Conservation (phyloP, 495 filamentous ascomycete species). For the Aspergillus saccharolyticus region DNA sequence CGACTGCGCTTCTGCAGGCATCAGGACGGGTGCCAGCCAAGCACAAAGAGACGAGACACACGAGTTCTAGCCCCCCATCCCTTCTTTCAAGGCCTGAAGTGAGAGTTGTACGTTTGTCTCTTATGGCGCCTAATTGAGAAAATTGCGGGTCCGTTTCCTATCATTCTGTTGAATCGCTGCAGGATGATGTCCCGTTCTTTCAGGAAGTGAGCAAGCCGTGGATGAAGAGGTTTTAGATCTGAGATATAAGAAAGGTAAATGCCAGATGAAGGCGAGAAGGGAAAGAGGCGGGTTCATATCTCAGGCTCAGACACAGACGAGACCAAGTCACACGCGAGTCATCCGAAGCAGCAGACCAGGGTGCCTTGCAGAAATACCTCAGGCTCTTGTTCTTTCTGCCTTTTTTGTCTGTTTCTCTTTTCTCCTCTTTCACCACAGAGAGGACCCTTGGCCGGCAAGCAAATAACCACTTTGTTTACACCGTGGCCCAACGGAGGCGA, state of each 20-base stretch:
- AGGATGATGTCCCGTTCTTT: background rate
- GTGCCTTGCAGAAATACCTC: background rate
- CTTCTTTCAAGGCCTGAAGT: background rate
- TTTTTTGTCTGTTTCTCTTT: background rate
- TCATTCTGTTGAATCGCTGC: background rate
- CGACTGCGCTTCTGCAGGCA: constrained; percentile 10
- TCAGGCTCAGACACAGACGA: background rate
- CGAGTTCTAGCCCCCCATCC: background rate
- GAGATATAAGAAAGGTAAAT: constrained; percentile 1
- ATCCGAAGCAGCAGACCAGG: background rate
- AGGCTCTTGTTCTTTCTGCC: background rate
- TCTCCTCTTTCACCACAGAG: too few relatives aligned
- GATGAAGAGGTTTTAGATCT: background rate
- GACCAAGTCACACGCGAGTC: background rate
- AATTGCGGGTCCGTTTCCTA: background rate
- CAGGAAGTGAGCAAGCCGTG: background rate
- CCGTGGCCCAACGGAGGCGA: background rate
- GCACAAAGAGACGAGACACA: constrained; percentile 5
- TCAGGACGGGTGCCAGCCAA: constrained; percentile 8
- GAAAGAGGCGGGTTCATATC: background rate
- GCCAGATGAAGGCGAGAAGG: background rate
- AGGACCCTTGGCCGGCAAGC: background rate
- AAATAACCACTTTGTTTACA: background rate
- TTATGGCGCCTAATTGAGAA: constrained; percentile 3
- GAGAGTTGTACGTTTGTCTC: background rate